Evolutionary conservation across 441 rosid genomes (phyloP), one percentile per base, ranked within the genome.

Genomic region (Croton laevigatus): DNA sequence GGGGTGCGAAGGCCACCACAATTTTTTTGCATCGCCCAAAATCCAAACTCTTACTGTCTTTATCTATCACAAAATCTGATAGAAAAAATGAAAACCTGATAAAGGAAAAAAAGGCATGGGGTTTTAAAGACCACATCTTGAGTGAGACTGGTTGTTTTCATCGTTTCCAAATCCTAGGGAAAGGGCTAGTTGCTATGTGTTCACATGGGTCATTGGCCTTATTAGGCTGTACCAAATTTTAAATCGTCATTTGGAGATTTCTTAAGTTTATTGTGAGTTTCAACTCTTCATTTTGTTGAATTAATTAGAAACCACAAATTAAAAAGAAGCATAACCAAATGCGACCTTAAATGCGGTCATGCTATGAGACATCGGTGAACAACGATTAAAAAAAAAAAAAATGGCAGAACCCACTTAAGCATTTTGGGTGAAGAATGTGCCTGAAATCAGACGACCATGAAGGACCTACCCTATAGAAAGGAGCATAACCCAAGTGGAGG

Each of bases 391-490:
- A 16, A 9, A 36, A 0, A 20, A 37, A 19, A 17, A 57, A 66
- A 20, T 11, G 40, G 19, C 48, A 57, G 40, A 68, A 8, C 5
- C 53, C 52, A 7, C 51, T 37, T 16, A 37, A 67, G 23, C 55
- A 2, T 22, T 27, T 27, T 27, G 32, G 36, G 52, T 17, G 58
- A 9, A 14, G 13, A 45, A 37, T 27, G 64, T 73, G 82, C 79
- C 68, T 55, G 48, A 73, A 73, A 78, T 76, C 76, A 58, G 13
- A 27, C 71, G 70, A 70, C 58, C 78, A 75, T 13, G 54, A 53
- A 69, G 79, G 84, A 51, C 85, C 82, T 71, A 81, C 81, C 23
- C 2, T 13, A 20, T 40, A 53, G 27, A 34, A 48, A 66, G 12
- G 49, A 5, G 34, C 27, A 27, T n/a, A 32, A 66, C 40, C 59